phyloP scores from a whole-genome alignment of 2,329 filamentous ascomycete species.

The Venturia carpophila region DNA sequence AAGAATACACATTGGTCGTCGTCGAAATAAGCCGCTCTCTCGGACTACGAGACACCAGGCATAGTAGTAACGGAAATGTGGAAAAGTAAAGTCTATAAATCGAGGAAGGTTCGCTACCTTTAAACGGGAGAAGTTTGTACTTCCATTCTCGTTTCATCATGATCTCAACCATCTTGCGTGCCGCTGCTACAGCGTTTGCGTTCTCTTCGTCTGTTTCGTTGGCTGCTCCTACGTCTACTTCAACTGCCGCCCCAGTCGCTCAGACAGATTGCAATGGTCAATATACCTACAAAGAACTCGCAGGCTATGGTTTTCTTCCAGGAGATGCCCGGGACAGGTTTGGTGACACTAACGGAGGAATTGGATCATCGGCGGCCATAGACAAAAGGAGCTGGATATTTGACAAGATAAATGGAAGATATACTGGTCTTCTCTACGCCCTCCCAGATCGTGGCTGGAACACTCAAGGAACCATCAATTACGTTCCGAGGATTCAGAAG shows the following conservation, averaged over 20 bases:
- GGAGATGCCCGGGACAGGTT: constrained; percentile 55
- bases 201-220: constrained; percentile 5
- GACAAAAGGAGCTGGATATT: constrained; percentile 48
- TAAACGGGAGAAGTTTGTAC: not conserved
- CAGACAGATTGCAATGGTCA: constrained; percentile 47
- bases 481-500: constrained; percentile 60
- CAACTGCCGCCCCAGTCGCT: constrained; percentile 6
- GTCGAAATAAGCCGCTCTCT: not conserved
- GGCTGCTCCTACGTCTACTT: constrained; percentile 1
- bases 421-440: constrained; percentile 54
- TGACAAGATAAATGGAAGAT: constrained; percentile 42
- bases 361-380: constrained; percentile 59
- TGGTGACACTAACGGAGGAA: constrained; percentile 60
- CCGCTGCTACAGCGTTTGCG: not conserved
- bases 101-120: not conserved
- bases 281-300: constrained; percentile 60
- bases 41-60: not conserved
- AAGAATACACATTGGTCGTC: not conserved
- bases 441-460: constrained; percentile 68
- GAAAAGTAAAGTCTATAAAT: not conserved
- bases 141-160: not conserved
- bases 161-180: not conserved
- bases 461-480: constrained; percentile 62
- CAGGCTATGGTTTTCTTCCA: constrained; percentile 56
- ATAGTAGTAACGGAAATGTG: not conserved